Conservation (phyloP, 2,329 filamentous ascomycete species). For the Pseudomassariella vexata region DNA sequence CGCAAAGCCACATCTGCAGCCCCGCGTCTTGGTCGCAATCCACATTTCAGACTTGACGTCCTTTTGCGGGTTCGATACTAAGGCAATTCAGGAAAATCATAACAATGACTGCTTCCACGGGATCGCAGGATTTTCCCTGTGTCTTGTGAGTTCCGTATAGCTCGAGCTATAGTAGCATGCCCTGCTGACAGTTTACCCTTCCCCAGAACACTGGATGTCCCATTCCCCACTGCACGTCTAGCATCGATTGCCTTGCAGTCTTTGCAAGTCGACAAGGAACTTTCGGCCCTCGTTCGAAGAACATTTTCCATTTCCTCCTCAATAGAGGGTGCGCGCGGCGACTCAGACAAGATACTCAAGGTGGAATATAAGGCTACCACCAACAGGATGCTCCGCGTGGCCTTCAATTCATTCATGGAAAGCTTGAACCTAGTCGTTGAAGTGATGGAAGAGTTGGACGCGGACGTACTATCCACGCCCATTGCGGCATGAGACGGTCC, state of each 20-base stretch:
- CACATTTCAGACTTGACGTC: no score
- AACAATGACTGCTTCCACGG: constrained; percentile 33
- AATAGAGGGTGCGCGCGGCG: constrained; percentile 14
- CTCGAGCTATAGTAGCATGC: no score
- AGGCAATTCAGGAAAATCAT: no score
- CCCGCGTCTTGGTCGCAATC: no score
- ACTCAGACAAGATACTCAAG: constrained; percentile 46
- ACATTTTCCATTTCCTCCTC: constrained; percentile 52
- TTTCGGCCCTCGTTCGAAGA: constrained; percentile 77
- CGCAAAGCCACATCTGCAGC: no score
- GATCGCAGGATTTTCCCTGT: constrained; percentile 51
- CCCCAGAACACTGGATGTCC: constrained; percentile 65
- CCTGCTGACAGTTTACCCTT: constrained; percentile 3
- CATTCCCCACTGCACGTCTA: constrained; percentile 75
- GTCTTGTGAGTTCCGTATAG: constrained; percentile 49
- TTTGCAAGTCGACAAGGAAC: constrained; percentile 79
- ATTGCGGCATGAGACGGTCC: constrained; percentile 5
- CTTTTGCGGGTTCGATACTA: no score
- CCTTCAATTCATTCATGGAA: constrained; percentile 95
- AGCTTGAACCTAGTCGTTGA: constrained; percentile 77
- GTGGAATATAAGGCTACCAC: constrained; percentile 83
- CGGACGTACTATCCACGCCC: constrained; percentile 60
- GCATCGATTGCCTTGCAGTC: constrained; percentile 70
- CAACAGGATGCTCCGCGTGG: constrained; percentile 92
- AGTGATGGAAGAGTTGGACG: constrained; percentile 86